Percentiles rank a stretch among this genome's conserved stretches.
Evolutionary conservation across 1,139 yeast species (phyloP).

Genomic region (Protomyces pachydermus): DNA sequence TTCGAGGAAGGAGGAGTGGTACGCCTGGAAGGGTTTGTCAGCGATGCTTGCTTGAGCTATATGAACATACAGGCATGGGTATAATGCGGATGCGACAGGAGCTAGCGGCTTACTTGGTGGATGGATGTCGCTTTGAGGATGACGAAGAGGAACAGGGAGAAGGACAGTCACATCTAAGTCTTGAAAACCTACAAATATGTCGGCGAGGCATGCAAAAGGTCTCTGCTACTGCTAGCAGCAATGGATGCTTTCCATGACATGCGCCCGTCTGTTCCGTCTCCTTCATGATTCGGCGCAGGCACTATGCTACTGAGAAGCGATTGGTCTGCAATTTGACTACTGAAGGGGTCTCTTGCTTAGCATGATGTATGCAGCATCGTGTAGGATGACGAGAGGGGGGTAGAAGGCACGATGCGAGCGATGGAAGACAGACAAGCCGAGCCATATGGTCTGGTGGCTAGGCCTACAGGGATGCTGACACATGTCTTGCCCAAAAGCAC

Average conservation of each 20-base stretch:
- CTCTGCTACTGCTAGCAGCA: slow-evolving; percentile 2
- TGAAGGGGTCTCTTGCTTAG: neutral
- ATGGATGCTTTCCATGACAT: neutral
- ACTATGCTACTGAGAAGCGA: slow-evolving; percentile 1
- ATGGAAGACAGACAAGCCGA: too few relatives aligned
- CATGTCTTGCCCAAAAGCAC: too few relatives aligned
- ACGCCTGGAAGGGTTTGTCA: slow-evolving; percentile 50
- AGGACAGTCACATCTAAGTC: neutral
- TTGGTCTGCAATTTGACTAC: slow-evolving; percentile 1
- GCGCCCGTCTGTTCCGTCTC: neutral
- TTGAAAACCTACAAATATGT: neutral
- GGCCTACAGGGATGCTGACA: too few relatives aligned
- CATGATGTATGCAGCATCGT: too few relatives aligned
- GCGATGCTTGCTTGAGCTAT: neutral
- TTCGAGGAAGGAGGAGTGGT: slow-evolving; percentile 83
- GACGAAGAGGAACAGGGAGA: neutral
- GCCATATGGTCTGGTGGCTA: too few relatives aligned
- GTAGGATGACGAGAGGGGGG: too few relatives aligned
- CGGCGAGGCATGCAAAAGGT: neutral
- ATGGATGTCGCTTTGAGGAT: too few relatives aligned
- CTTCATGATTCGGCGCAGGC: slow-evolving; percentile 3
- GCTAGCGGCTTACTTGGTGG: too few relatives aligned
- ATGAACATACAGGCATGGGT: neutral
- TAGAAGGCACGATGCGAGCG: too few relatives aligned
- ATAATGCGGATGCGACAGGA: neutral